Evolutionary conservation across 768 basidiomycete genomes (phyloP).

Genomic region (Mycena chlorophos): DNA sequence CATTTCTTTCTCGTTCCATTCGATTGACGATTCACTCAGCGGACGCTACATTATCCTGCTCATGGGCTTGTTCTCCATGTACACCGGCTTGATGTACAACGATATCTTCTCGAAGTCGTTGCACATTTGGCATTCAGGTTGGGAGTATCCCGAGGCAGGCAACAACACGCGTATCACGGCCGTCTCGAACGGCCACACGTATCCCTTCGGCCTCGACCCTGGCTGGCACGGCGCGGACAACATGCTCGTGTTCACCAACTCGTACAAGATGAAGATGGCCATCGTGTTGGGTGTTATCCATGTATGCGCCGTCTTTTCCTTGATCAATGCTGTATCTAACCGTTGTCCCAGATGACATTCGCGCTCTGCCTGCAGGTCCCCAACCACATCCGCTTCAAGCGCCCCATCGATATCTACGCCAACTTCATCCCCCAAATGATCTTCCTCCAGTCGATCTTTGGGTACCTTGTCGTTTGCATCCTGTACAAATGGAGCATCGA

Average conservation of each 20-base stretch:
- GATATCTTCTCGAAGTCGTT: constrained; percentile 96
- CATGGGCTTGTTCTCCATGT: constrained; percentile 97
- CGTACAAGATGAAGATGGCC: constrained; percentile 99
- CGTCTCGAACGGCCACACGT: constrained; percentile 64
- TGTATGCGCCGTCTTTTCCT: constrained; percentile 47
- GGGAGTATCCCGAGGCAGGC: constrained; percentile 63
- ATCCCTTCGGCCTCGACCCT: constrained; percentile 93
- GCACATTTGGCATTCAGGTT: constrained; percentile 84
- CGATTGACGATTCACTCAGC: constrained; percentile 44
- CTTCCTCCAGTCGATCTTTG: constrained; percentile 97
- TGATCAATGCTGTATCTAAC: constrained; percentile 11
- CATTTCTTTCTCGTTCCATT: constrained; percentile 11
- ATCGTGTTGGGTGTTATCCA: constrained; percentile 95
- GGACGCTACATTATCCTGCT: constrained; percentile 98
- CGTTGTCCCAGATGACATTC: constrained; percentile 84
- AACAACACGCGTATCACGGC: constrained; percentile 49
- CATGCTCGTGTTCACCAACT: constrained; percentile 90
- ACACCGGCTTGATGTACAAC: constrained; percentile 97
- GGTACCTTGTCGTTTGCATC: constrained; percentile 92
- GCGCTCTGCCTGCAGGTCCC: constrained; percentile 94
- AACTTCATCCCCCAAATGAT: constrained; percentile 98
- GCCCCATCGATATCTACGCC: constrained; percentile 80
- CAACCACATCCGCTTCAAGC: constrained; percentile 93
- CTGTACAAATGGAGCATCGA: constrained; percentile 97
- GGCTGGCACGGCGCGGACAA: constrained; percentile 95